Evolutionary conservation across 129 eudicot species (phyloP).

Genomic region (Helichrysum umbraculigerum): DNA sequence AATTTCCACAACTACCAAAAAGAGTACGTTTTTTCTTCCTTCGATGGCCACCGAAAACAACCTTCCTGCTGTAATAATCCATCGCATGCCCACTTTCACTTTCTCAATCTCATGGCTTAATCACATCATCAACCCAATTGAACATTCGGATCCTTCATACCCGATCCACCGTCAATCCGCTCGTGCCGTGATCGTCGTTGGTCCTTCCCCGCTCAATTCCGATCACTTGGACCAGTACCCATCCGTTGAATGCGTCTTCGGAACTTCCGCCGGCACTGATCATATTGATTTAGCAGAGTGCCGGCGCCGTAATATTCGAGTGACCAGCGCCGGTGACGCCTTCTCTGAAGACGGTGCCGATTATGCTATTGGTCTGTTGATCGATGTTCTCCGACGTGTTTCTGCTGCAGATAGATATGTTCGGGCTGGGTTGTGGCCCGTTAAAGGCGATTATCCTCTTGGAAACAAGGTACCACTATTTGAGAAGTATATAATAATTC

Average conservation of each 20-base stretch:
- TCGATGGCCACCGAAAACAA: conserved; percentile 26
- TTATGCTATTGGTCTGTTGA: conserved; percentile 51
- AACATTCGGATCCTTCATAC: conserved; percentile 39
- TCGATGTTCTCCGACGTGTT: conserved; percentile 56
- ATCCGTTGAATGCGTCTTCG: conserved; percentile 40
- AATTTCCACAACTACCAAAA: not conserved
- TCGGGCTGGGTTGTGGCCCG: conserved; percentile 57
- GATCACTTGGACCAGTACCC: conserved; percentile 47
- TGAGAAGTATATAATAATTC: too few relatives aligned
- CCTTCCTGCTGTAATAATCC: conserved; percentile 40
- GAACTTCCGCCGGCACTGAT: conserved; percentile 53
- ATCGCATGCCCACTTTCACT: conserved; percentile 35
- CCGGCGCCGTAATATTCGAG: conserved; percentile 57
- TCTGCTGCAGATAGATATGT: conserved; percentile 58
- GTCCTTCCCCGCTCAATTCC: conserved; percentile 38
- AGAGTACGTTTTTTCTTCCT: not conserved
- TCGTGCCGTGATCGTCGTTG: conserved; percentile 45
- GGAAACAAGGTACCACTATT: not conserved
- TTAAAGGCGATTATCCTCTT: not conserved
- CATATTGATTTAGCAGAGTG: conserved; percentile 67
- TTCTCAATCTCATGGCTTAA: conserved; percentile 23
- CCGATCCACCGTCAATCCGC: conserved; percentile 37
- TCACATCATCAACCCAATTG: conserved; percentile 36
- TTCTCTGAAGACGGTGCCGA: conserved; percentile 75
- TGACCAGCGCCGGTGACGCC: conserved; percentile 59